Conservation (phyloP, 345 rosid genomes). For the Pistacia integerrima region DNA sequence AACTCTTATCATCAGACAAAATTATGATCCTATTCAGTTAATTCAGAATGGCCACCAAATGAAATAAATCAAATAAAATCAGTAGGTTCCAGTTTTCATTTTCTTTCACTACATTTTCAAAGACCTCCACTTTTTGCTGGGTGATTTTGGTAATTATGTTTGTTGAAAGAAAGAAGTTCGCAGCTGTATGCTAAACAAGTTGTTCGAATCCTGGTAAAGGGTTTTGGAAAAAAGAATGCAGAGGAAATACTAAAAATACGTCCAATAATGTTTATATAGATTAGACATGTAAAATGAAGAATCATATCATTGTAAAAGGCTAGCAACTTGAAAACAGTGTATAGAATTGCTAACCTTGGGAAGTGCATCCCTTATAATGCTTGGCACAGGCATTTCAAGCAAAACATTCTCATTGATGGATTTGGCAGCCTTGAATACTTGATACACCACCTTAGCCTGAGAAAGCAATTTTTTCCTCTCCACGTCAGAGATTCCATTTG, state of each 20-base stretch:
- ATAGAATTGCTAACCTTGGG: constrained; percentile 59
- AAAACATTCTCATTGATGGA: constrained; percentile 78
- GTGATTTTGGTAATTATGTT: background rate
- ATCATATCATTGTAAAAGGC: background rate
- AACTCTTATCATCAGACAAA: background rate
- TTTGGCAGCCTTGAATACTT: constrained; percentile 93
- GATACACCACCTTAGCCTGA: constrained; percentile 67
- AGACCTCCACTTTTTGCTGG: background rate
- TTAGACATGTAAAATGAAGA: background rate
- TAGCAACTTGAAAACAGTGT: background rate
- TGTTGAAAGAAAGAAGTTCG: background rate
- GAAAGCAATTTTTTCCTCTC: constrained; percentile 64
- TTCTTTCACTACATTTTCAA: background rate
- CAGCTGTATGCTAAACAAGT: too few relatives aligned
- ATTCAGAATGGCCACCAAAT: background rate
- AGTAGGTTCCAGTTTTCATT: background rate
- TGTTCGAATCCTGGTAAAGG: too few relatives aligned
- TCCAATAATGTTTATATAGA: background rate
- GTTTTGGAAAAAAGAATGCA: too few relatives aligned
- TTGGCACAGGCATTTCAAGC: constrained; percentile 87
- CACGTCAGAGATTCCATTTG: constrained; percentile 69
- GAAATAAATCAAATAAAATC: background rate
- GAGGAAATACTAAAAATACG: too few relatives aligned
- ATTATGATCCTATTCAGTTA: background rate
- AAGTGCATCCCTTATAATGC: constrained; percentile 67